phyloP scores from a whole-genome alignment of 306 rosid species.

The Phaseolus lunatus region DNA sequence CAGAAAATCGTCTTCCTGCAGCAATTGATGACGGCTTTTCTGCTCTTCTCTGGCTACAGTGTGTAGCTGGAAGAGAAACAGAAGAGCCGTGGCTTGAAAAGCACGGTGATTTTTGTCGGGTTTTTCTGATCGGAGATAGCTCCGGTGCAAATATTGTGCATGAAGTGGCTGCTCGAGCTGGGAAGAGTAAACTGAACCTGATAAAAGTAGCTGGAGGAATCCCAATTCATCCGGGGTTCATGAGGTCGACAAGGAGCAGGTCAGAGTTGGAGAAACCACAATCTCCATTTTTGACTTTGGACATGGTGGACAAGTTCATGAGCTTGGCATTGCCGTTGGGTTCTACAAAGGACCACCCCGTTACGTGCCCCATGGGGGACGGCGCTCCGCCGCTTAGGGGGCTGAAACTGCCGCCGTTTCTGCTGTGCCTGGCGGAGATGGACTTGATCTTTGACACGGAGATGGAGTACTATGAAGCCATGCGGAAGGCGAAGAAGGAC shows the following conservation, averaged over 20 bases:
- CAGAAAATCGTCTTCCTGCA: conserved; percentile 70
- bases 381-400: conserved; percentile 47
- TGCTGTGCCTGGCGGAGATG: conserved; percentile 64
- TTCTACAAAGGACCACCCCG: conserved; percentile 65
- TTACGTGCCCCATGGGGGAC: conserved; percentile 70
- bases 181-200: conserved; percentile 38
- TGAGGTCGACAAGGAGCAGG: conserved; percentile 54
- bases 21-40: conserved; percentile 59
- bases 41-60: conserved; percentile 58
- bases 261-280: conserved; percentile 72
- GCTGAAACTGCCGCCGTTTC: conserved; percentile 60
- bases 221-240: conserved; percentile 63
- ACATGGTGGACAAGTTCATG: conserved; percentile 73
- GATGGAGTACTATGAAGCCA: conserved; percentile 69
- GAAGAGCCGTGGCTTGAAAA: conserved; percentile 44
- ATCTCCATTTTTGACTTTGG: conserved; percentile 61
- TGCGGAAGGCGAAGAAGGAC: conserved; percentile 67
- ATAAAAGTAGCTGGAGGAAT: conserved; percentile 61
- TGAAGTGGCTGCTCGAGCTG: conserved; percentile 57
- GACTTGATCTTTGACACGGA: conserved; percentile 64
- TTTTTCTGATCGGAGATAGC: conserved; percentile 78
- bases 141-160: conserved; percentile 72
- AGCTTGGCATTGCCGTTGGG: conserved; percentile 59
- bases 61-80: conserved; percentile 29
- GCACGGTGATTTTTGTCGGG: conserved; percentile 53